Evolutionary conservation across 2,329 filamentous ascomycete species (phyloP).

Genomic region (Lasiodiplodia theobromae): DNA sequence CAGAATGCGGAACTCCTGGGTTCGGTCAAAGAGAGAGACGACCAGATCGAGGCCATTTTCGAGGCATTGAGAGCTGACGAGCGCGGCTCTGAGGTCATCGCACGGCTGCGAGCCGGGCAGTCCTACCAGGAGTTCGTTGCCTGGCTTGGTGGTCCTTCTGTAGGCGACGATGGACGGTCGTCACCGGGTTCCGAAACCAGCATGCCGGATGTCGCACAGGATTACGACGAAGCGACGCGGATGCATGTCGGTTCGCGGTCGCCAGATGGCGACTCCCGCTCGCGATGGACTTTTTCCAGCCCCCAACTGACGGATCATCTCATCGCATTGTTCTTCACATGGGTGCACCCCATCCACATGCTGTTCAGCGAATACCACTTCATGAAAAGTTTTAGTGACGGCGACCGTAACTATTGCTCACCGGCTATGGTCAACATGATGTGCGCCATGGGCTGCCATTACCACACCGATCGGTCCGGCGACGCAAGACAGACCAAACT

Average conservation of each 20-base stretch:
- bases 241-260: conserved; percentile 7
- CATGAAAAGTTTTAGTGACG: conserved; percentile 33
- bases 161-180: conserved; percentile 24
- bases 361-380: conserved; percentile 41
- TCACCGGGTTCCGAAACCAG: conserved; percentile 31
- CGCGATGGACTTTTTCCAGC: conserved; percentile 36
- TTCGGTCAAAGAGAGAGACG: conserved; percentile 32
- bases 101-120: conserved; percentile 34
- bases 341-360: conserved; percentile 43
- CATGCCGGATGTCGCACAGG: conserved; percentile 32
- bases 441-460: conserved; percentile 40
- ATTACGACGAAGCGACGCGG: conserved; percentile 13
- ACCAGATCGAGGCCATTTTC: conserved; percentile 34
- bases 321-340: conserved; percentile 40
- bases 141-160: conserved; percentile 34
- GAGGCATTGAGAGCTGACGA: conserved; percentile 35
- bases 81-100: conserved; percentile 35
- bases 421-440: conserved; percentile 39
- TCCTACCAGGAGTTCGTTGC: conserved; percentile 34
- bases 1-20: conserved; percentile 35
- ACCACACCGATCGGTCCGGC: conserved; percentile 32
- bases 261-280: not conserved
- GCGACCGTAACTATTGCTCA: conserved; percentile 36
- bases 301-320: conserved; percentile 37
- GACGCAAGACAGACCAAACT: conserved; percentile 31